Conservation (phyloP, 768 basidiomycete species). For the Leucocoprinus birnbaumii region DNA sequence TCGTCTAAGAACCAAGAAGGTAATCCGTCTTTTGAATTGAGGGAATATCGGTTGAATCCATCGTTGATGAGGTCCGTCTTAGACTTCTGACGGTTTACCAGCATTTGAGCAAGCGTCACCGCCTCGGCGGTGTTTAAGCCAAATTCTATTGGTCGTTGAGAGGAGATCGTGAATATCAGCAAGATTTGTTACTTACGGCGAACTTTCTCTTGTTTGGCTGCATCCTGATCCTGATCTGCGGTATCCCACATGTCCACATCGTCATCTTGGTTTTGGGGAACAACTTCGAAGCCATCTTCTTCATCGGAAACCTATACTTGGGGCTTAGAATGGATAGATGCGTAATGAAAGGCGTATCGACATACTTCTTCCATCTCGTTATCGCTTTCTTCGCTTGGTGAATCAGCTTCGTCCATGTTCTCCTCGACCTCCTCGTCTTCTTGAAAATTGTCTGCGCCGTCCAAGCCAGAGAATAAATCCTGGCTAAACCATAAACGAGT, state of each 20-base stretch:
- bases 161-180: background rate
- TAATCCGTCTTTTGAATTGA: constrained; percentile 88
- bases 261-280: constrained; percentile 60
- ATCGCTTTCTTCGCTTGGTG: constrained; percentile 14
- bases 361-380: constrained; percentile 15
- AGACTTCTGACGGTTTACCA: constrained; percentile 89
- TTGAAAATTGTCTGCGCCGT: constrained; percentile 29
- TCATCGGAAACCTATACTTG: background rate
- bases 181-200: constrained; percentile 46
- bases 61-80: constrained; percentile 89
- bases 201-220: constrained; percentile 59
- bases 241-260: constrained; percentile 78
- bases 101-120: constrained; percentile 83
- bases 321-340: background rate
- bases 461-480: constrained; percentile 75
- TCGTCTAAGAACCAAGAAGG: constrained; percentile 98
- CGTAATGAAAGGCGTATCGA: background rate
- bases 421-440: constrained; percentile 25
- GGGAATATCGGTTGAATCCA: constrained; percentile 92
- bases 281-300: constrained; percentile 70
- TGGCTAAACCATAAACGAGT: constrained; percentile 96
- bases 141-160: constrained; percentile 25
- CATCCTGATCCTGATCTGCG: constrained; percentile 75
- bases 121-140: constrained; percentile 88
- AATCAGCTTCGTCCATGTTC: constrained; percentile 23